Conservation (phyloP, 495 filamentous ascomycete species). For the Xylaria flabelliformis region DNA sequence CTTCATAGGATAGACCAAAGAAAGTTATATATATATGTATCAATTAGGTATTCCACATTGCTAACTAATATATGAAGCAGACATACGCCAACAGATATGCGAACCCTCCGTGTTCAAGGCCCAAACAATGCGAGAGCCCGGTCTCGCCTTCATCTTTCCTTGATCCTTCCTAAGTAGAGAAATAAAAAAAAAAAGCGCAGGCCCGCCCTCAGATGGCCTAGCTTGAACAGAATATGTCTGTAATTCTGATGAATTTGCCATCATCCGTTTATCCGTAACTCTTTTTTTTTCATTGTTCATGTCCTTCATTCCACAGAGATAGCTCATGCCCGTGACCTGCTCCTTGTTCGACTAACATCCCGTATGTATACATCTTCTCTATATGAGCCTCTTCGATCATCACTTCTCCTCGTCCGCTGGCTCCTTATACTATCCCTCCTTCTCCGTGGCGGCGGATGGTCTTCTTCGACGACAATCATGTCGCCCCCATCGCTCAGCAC, state of each 20-base stretch:
- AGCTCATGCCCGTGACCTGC: slow-evolving; percentile 35
- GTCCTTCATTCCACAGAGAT: background rate
- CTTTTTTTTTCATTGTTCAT: background rate
- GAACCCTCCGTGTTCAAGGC: background rate
- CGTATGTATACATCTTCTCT: slow-evolving; percentile 41
- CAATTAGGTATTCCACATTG: background rate
- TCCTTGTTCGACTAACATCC: slow-evolving; percentile 42
- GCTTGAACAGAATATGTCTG: background rate
- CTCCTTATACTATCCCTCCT: slow-evolving; percentile 39
- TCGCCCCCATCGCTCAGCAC: slow-evolving; percentile 43
- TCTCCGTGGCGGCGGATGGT: slow-evolving; percentile 41
- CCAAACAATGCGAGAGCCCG: background rate
- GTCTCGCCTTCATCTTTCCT: too few relatives aligned
- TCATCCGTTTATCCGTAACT: slow-evolving; percentile 12
- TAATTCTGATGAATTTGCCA: background rate
- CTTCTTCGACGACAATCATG: slow-evolving; percentile 56
- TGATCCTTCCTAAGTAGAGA: background rate
- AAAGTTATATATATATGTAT: background rate
- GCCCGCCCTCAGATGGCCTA: background rate
- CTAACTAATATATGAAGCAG: background rate
- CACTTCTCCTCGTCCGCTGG: slow-evolving; percentile 40
- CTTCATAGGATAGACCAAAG: background rate
- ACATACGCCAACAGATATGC: background rate
- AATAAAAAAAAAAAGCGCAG: background rate
- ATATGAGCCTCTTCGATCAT: slow-evolving; percentile 42